A percentile compares a stretch with the other conserved stretches of the same genome.
These are phyloP conservation scores for Aquanectria penicillioides DNA, from an alignment of 2,329 filamentous ascomycete genomes.

Conservation along the genomic window DNA sequence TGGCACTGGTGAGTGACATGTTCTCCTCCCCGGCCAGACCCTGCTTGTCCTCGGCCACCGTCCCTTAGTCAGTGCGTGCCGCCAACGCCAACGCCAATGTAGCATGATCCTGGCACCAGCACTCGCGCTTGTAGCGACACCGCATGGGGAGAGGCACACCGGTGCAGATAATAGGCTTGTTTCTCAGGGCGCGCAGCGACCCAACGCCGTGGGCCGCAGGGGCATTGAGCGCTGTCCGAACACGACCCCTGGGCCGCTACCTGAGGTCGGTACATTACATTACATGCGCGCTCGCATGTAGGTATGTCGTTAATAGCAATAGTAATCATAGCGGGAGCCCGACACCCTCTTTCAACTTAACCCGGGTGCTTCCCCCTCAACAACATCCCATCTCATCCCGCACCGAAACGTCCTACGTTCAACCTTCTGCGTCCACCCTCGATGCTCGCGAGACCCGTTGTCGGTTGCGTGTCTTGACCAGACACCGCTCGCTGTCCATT, in stretches of 20 bases:
- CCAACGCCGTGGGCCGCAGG: conserved; percentile 7
- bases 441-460: background rate
- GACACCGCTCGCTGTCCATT: conserved; percentile 5
- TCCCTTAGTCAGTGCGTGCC: conserved; percentile 18
- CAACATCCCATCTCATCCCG: conserved; percentile 10
- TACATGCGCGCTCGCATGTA: no score
- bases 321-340: conserved; percentile 18
- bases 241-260: conserved; percentile 16
- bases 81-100: conserved; percentile 13
- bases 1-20: no score
- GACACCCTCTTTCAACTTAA: conserved; percentile 12
- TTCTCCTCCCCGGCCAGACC: background rate
- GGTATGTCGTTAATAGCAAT: background rate
- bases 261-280: conserved; percentile 13
- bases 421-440: background rate
- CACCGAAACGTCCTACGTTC: background rate
- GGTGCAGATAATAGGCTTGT: conserved; percentile 16
- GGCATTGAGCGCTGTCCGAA: conserved; percentile 11
- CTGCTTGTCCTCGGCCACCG: conserved; percentile 1
- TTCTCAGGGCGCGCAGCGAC: background rate
- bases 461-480: conserved; percentile 13
- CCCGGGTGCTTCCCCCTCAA: conserved; percentile 3
- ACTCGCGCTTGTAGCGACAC: conserved; percentile 15
- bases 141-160: conserved; percentile 19
- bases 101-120: conserved; percentile 16